Evolutionary conservation across 495 filamentous ascomycete genomes (phyloP).

Genomic region (Neurospora intermedia): DNA sequence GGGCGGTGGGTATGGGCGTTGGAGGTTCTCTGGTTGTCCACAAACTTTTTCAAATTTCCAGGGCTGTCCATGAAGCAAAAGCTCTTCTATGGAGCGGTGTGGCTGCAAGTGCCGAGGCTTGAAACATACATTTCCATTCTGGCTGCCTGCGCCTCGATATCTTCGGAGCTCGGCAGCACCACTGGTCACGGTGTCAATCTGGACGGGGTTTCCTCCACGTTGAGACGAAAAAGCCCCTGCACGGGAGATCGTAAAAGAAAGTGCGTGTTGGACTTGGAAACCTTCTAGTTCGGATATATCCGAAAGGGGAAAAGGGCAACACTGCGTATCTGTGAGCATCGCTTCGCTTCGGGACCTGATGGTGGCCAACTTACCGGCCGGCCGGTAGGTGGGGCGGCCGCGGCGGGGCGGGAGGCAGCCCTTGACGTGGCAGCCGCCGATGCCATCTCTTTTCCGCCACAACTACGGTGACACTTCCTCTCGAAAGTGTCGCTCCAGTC

Average conservation of each 20-base stretch:
- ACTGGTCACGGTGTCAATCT: neutral
- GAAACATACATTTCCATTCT: neutral
- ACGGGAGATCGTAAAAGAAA: neutral
- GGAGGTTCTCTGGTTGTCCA: neutral
- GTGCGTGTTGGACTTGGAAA: neutral
- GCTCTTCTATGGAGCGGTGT: neutral
- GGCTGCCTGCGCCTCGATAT: neutral
- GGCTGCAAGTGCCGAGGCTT: neutral
- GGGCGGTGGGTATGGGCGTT: neutral
- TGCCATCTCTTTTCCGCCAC: neutral
- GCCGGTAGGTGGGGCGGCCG: neutral
- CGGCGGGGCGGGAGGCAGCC: constrained; percentile 6
- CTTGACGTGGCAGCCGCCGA: constrained; percentile 7
- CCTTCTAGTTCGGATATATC: neutral
- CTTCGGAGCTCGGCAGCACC: neutral
- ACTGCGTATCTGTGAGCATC: neutral
- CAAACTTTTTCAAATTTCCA: neutral
- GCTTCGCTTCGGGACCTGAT: neutral
- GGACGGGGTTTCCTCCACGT: neutral
- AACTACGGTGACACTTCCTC: neutral
- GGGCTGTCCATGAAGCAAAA: neutral
- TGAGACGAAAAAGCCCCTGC: neutral
- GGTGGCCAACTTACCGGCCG: neutral
- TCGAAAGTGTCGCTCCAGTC: neutral
- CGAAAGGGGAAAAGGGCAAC: neutral